Conservation (phyloP, 2,329 filamentous ascomycete species). For the Peltaster fructicola region DNA sequence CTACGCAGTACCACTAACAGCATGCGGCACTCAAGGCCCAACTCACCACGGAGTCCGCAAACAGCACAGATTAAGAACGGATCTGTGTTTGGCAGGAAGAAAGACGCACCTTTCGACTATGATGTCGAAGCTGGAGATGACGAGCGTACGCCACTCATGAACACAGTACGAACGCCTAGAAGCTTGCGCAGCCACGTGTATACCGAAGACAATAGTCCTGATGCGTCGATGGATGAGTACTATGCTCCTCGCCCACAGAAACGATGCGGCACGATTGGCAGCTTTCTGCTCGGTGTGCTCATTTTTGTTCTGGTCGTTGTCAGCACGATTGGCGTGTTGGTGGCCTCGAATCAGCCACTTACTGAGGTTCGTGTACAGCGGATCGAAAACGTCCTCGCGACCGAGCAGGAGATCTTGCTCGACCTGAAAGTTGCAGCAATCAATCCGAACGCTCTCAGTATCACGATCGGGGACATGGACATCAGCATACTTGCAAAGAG, state of each 20-base stretch:
- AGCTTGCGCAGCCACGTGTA: slow-evolving; percentile 25
- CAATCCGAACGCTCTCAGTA: slow-evolving; percentile 83
- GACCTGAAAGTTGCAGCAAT: slow-evolving; percentile 74
- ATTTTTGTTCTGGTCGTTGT: slow-evolving; percentile 67
- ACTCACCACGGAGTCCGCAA: slow-evolving; percentile 44
- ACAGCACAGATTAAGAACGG: slow-evolving; percentile 26
- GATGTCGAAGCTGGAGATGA: slow-evolving; percentile 64
- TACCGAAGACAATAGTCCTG: slow-evolving; percentile 1
- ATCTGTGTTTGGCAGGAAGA: slow-evolving; percentile 31
- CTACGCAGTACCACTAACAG: slow-evolving; percentile 36
- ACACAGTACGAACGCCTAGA: slow-evolving; percentile 43
- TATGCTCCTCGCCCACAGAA: slow-evolving; percentile 10
- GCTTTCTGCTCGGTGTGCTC: slow-evolving; percentile 67
- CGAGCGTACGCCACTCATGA: slow-evolving; percentile 69
- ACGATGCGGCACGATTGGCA: slow-evolving; percentile 49
- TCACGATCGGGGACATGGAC: slow-evolving; percentile 73
- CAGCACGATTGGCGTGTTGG: slow-evolving; percentile 74
- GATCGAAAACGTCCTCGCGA: slow-evolving; percentile 80
- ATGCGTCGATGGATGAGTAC: slow-evolving; percentile 22
- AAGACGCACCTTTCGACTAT: slow-evolving; percentile 58
- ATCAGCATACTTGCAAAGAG: slow-evolving; percentile 91
- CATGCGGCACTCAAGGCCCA: slow-evolving; percentile 35
- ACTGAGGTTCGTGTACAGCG: slow-evolving; percentile 59
- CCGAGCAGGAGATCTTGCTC: slow-evolving; percentile 87
- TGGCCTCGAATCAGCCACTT: slow-evolving; percentile 79